Conservation (phyloP, 331 rosid genomes). For the Ulmus americana region DNA sequence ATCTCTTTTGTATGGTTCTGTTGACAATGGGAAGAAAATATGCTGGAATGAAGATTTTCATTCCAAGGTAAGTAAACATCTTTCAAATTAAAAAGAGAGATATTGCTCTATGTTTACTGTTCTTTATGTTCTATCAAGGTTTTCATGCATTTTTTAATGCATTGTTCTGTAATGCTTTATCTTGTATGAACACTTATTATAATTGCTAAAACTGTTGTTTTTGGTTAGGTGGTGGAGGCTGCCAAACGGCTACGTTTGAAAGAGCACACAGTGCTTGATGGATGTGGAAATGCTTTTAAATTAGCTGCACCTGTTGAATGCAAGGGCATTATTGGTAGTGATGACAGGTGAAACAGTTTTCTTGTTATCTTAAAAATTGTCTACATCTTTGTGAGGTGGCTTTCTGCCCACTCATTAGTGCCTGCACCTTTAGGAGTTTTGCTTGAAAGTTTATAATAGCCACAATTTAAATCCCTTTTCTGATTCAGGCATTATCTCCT, state of each 20-base stretch:
- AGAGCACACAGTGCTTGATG: constrained; percentile 84
- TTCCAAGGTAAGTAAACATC: constrained; percentile 54
- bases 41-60: constrained; percentile 97
- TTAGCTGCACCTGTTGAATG: constrained; percentile 99
- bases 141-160: background rate
- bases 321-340: constrained; percentile 98
- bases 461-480: background rate
- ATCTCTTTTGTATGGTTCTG: constrained; percentile 94
- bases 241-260: constrained; percentile 89
- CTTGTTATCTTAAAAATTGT: constrained; percentile 7
- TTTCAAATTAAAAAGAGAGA: constrained; percentile 4
- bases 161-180: background rate
- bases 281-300: constrained; percentile 76
- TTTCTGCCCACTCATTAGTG: constrained; percentile 1
- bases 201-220: constrained; percentile 18
- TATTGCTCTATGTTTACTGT: background rate
- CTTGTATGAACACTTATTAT: constrained; percentile 1
- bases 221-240: constrained; percentile 74
- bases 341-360: constrained; percentile 62
- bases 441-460: constrained; percentile 1
- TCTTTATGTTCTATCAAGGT: background rate
- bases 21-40: constrained; percentile 95
- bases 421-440: background rate
- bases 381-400: background rate
- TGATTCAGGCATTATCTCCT: constrained; percentile 88